These are phyloP conservation scores for Thielaviopsis musarum DNA, from an alignment of 2,329 filamentous ascomycete species.

Conservation along the genomic window DNA sequence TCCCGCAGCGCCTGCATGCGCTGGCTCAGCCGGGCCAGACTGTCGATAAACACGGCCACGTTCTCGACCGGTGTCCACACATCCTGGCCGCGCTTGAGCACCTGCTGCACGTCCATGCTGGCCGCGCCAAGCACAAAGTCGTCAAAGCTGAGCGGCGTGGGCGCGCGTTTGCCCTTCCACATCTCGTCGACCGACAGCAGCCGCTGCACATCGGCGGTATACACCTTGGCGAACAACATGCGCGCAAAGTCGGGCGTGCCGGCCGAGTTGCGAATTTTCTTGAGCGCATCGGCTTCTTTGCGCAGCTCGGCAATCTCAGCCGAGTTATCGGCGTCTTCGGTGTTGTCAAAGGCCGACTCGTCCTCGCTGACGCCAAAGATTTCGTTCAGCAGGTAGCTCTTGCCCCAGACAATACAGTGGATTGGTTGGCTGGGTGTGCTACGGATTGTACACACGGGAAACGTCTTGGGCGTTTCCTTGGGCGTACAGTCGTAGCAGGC, in stretches of 20 bases:
- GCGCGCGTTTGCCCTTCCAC: slow-evolving; percentile 74
- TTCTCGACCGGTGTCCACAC: slow-evolving; percentile 75
- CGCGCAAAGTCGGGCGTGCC: slow-evolving; percentile 61
- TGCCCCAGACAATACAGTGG: slow-evolving; percentile 97
- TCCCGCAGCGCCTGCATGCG: slow-evolving; percentile 50
- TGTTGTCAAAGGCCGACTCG: slow-evolving; percentile 62
- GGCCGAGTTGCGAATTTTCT: slow-evolving; percentile 65
- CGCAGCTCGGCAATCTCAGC: slow-evolving; percentile 77
- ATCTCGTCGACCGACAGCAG: slow-evolving; percentile 81
- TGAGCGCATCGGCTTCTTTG: slow-evolving; percentile 67
- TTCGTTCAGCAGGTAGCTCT: slow-evolving; percentile 90
- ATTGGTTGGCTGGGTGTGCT: slow-evolving; percentile 93
- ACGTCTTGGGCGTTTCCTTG: slow-evolving; percentile 82
- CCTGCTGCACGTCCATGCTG: slow-evolving; percentile 31
- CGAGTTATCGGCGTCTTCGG: slow-evolving; percentile 66
- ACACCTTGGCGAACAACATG: slow-evolving; percentile 86
- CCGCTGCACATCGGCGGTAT: slow-evolving; percentile 66
- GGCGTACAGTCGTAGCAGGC: slow-evolving; percentile 92
- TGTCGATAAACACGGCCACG: slow-evolving; percentile 71
- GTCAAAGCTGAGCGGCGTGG: slow-evolving; percentile 56
- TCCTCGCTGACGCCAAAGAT: slow-evolving; percentile 88
- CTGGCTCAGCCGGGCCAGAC: slow-evolving; percentile 58
- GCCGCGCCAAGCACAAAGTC: slow-evolving; percentile 36
- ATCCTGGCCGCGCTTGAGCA: slow-evolving; percentile 51
- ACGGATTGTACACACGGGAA: slow-evolving; percentile 91